These are phyloP conservation scores for Oryza rufipogon DNA, from an alignment of 176 grass and related monocot genomes.

Conservation along the genomic window DNA sequence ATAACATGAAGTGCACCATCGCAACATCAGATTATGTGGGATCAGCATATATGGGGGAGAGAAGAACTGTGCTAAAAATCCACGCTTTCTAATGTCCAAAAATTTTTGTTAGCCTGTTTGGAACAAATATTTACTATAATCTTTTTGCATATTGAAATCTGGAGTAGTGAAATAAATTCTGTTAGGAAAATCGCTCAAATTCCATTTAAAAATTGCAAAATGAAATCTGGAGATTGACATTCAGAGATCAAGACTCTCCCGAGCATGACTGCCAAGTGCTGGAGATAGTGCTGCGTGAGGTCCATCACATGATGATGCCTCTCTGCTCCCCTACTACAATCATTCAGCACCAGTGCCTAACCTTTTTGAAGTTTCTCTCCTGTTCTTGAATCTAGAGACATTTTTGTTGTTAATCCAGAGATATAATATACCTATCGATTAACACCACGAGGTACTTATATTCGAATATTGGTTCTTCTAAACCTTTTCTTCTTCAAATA, in stretches of 20 bases:
- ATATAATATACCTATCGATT: neutral
- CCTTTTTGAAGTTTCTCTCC: neutral
- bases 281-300: neutral
- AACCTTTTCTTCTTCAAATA: neutral
- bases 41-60: neutral
- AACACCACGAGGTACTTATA: neutral
- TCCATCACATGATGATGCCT: neutral
- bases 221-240: neutral
- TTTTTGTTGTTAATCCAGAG: neutral
- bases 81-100: neutral
- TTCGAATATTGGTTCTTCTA: neutral
- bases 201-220: neutral
- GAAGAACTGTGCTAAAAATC: neutral
- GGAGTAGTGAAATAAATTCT: neutral
- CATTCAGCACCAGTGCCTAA: conserved; percentile 14
- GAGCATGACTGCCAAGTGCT: no score
- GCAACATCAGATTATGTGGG: neutral
- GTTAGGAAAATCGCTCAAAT: neutral
- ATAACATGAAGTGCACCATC: neutral
- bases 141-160: neutral
- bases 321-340: conserved; percentile 21
- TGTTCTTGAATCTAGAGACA: neutral
- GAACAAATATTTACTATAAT: neutral
- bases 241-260: neutral
- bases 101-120: neutral